phyloP scores from a whole-genome alignment of 2,329 filamentous ascomycete species.

The Ophiostoma ulmi region DNA sequence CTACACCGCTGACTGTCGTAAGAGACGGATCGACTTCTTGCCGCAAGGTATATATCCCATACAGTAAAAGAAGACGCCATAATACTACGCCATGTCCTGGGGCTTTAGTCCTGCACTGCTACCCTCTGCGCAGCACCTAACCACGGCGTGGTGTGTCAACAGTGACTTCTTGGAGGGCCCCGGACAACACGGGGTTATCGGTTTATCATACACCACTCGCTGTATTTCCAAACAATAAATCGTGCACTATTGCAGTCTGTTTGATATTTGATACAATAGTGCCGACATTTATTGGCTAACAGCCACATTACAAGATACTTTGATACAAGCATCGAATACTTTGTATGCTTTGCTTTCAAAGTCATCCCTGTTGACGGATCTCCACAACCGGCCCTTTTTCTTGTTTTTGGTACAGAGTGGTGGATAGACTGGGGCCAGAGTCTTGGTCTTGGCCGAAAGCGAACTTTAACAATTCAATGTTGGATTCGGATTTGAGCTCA shows the following conservation, averaged over 20 bases:
- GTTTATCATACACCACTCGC: not conserved
- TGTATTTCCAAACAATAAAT: not conserved
- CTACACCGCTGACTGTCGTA: not conserved
- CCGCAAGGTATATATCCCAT: not conserved
- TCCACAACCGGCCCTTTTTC: slow-evolving; percentile 3
- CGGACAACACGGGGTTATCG: not conserved
- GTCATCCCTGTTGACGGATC: not conserved
- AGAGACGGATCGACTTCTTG: not conserved
- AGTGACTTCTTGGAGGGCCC: not conserved
- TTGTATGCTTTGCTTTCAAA: not conserved
- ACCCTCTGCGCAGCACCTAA: not conserved
- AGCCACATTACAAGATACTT: not conserved
- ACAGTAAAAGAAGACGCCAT: not conserved
- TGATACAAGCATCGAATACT: not conserved
- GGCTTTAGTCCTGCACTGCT: slow-evolving; percentile 2
- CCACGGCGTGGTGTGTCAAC: not conserved
- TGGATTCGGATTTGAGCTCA: not conserved
- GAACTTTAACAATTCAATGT: not conserved
- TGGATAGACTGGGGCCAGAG: not conserved
- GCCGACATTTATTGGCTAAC: not conserved
- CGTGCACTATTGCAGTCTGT: not conserved
- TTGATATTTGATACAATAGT: not conserved
- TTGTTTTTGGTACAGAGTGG: not conserved
- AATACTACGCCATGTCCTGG: not conserved
- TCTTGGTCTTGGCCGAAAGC: not conserved